Evolutionary conservation across 2,329 filamentous ascomycete genomes (phyloP).

Genomic region (Pseudopyrenochaeta lycopersici): DNA sequence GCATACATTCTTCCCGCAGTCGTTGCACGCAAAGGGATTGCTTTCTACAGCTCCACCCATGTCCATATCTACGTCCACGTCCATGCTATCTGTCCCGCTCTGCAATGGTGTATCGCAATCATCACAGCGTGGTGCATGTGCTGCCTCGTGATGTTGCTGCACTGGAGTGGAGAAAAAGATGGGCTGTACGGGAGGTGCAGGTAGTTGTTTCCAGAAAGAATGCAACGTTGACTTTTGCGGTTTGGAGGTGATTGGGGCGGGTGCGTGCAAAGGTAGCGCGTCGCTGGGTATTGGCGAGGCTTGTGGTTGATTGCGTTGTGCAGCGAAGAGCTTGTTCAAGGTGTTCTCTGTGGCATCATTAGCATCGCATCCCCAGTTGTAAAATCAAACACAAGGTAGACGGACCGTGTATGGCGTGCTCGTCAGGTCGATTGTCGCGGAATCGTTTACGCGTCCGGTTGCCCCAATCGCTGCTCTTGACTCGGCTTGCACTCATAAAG

Average conservation of each 20-base stretch:
- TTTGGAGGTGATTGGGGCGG: conserved; percentile 13
- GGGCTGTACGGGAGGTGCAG: conserved; percentile 40
- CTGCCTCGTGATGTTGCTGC: conserved; percentile 7
- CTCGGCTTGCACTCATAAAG: conserved; percentile 33
- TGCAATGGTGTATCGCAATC: conserved; percentile 54
- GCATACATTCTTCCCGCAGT: conserved; percentile 53
- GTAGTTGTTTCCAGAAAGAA: conserved; percentile 56
- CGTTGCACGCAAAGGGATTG: conserved; percentile 47
- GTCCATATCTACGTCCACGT: conserved; percentile 51
- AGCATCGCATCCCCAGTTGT: neutral
- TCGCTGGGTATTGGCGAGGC: conserved; percentile 39
- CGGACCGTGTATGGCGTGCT: conserved; percentile 63
- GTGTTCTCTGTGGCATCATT: conserved; percentile 51
- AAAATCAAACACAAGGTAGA: neutral
- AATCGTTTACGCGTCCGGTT: conserved; percentile 68
- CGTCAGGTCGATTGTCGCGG: conserved; percentile 66
- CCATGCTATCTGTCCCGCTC: conserved; percentile 44
- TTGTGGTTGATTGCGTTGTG: conserved; percentile 49
- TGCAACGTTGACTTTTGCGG: conserved; percentile 58
- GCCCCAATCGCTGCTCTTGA: conserved; percentile 55
- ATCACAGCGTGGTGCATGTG: conserved; percentile 48
- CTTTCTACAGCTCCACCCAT: conserved; percentile 25
- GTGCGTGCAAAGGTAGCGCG: conserved; percentile 18
- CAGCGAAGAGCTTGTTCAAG: conserved; percentile 55
- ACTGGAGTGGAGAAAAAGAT: conserved; percentile 23